These are phyloP conservation scores for Solanum hybrid DNA, from an alignment of 305 asterid species.

Conservation along the genomic window DNA sequence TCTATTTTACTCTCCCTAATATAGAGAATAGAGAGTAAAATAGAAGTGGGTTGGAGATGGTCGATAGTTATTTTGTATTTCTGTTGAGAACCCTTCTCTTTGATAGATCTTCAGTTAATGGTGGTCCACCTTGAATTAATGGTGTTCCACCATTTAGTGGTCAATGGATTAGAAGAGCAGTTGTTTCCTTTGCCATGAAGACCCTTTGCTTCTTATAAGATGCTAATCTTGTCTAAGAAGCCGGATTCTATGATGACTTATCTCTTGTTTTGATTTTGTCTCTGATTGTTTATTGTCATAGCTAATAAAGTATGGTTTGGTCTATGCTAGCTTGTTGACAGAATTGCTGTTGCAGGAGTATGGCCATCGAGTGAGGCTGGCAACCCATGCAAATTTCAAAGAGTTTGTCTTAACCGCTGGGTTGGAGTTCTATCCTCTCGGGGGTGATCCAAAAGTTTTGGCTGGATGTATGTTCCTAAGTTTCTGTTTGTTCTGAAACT, in stretches of 20 bases:
- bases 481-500: conserved; percentile 5
- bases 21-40: not conserved
- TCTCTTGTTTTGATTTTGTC: not conserved
- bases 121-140: not conserved
- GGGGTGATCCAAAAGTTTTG: conserved; percentile 95
- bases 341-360: conserved; percentile 66
- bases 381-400: conserved; percentile 90
- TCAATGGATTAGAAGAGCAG: not conserved
- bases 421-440: conserved; percentile 94
- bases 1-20: not conserved
- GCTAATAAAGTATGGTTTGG: not conserved
- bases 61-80: not conserved
- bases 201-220: not conserved
- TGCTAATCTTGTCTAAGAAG: not conserved
- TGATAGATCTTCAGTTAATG: not conserved
- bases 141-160: not conserved
- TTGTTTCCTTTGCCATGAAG: not conserved
- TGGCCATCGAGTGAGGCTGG: conserved; percentile 93
- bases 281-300: not conserved
- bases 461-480: conserved; percentile 73
- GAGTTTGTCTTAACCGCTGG: conserved; percentile 95
- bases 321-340: conserved; percentile 22
- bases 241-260: not conserved
- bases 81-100: not conserved
- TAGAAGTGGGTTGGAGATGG: too few relatives aligned